A percentile compares a stretch with the other conserved stretches of the same genome.
These are phyloP conservation scores for Nepenthes gracilis DNA, from an alignment of 148 eudicot genomes.

Conservation along the genomic window DNA sequence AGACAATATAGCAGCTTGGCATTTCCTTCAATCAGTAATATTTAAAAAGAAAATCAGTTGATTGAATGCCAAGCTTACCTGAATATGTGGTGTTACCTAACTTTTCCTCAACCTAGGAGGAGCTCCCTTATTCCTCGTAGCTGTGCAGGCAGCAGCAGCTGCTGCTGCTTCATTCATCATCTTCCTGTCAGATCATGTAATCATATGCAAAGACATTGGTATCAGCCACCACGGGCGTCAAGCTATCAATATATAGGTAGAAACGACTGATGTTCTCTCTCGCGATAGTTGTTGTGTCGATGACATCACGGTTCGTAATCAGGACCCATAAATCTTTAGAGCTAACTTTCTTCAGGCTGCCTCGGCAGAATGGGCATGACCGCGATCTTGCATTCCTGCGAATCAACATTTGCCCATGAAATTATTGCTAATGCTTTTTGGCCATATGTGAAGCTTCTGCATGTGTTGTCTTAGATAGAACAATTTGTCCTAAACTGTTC, in stretches of 20 bases:
- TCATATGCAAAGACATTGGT: constrained; percentile 45
- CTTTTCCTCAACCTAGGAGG: too few species aligned
- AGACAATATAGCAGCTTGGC: too few species aligned
- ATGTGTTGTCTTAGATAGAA: too few species aligned
- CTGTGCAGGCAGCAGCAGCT: too few species aligned
- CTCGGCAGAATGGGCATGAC: constrained; percentile 92
- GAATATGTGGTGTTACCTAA: too few species aligned
- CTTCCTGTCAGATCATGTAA: constrained; percentile 40
- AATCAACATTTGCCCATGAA: not conserved
- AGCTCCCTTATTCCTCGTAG: too few species aligned
- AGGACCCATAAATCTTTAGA: constrained; percentile 83
- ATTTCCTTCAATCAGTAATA: too few species aligned
- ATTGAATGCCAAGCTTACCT: too few species aligned
- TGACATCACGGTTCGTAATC: constrained; percentile 34
- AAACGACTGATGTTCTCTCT: constrained; percentile 57
- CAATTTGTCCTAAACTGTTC: too few species aligned
- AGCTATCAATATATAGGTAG: constrained; percentile 52
- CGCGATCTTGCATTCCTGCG: constrained; percentile 61
- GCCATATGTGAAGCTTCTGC: too few species aligned
- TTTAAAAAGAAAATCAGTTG: too few species aligned
- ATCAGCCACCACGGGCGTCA: constrained; percentile 43
- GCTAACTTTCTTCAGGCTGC: constrained; percentile 55
- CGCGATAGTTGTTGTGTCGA: constrained; percentile 43
- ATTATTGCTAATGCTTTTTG: not conserved
- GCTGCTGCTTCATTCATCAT: not conserved